phyloP scores from a whole-genome alignment of 352 stramenopile genomes.

The Globisporangium cylindrosporum region DNA sequence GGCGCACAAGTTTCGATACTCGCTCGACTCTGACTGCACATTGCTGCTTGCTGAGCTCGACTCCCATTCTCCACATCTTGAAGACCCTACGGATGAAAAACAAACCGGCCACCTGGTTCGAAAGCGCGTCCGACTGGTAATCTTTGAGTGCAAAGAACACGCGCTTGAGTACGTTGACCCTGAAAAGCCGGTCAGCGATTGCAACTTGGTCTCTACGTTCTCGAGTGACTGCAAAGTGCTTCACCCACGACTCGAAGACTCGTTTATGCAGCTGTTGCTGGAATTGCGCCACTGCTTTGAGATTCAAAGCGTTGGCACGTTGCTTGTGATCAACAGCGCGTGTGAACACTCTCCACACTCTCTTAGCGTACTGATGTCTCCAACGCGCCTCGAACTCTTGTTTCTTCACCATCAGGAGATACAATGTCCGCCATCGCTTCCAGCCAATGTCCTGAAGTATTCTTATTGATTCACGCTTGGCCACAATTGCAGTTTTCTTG shows the following conservation, averaged over 20 bases:
- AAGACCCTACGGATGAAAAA: background rate
- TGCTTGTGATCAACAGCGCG: background rate
- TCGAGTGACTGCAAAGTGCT: background rate
- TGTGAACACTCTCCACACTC: constrained; percentile 3
- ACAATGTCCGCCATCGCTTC: constrained; percentile 7
- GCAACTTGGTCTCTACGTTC: background rate
- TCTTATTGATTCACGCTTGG: background rate
- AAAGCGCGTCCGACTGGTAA: constrained; percentile 2
- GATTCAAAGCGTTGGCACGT: background rate
- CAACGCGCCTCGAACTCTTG: background rate
- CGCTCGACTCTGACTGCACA: background rate
- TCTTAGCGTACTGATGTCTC: background rate
- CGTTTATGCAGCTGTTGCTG: background rate
- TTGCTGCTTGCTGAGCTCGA: background rate
- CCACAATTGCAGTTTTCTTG: background rate
- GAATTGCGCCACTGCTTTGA: background rate
- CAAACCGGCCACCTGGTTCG: background rate
- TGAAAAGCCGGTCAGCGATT: background rate
- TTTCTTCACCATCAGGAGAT: background rate
- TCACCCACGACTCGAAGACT: background rate
- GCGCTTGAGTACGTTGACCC: background rate
- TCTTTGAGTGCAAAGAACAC: constrained; percentile 1
- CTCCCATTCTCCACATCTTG: background rate
- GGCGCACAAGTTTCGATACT: background rate
- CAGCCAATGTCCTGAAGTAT: background rate